Conservation (phyloP, 2,329 filamentous ascomycete genomes). For the Hymenoscyphus albidus region DNA sequence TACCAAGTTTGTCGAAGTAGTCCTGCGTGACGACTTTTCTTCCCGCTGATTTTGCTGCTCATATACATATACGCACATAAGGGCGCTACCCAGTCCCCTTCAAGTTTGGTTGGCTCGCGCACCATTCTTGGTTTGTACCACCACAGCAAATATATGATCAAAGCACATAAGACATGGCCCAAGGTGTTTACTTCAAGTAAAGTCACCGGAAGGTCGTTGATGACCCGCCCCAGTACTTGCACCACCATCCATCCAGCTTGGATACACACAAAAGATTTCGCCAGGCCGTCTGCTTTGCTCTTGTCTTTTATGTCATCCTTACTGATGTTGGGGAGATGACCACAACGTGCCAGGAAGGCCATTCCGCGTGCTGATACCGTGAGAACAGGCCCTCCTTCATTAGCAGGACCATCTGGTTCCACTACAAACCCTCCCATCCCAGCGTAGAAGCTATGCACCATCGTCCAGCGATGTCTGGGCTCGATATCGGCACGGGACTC, state of each 20-base stretch:
- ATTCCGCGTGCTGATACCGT: slow-evolving; percentile 12
- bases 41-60: slow-evolving; percentile 10
- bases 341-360: slow-evolving; percentile 11
- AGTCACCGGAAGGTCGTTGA: slow-evolving; percentile 24
- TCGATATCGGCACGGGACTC: background rate
- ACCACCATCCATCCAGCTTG: slow-evolving; percentile 30
- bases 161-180: slow-evolving; percentile 25
- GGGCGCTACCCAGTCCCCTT: slow-evolving; percentile 12
- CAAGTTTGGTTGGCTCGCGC: slow-evolving; percentile 11
- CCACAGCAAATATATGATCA: slow-evolving; percentile 29
- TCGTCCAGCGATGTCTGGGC: slow-evolving; percentile 17
- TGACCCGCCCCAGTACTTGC: slow-evolving; percentile 26
- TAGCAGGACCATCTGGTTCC: background rate
- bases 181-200: slow-evolving; percentile 32
- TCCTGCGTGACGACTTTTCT: background rate
- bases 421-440: slow-evolving; percentile 21
- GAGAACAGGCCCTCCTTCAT: background rate
- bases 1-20: background rate
- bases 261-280: slow-evolving; percentile 30
- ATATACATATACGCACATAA: slow-evolving; percentile 18
- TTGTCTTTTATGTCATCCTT: slow-evolving; percentile 28
- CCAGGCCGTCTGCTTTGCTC: slow-evolving; percentile 30
- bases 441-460: slow-evolving; percentile 25
- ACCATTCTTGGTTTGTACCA: slow-evolving; percentile 31
- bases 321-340: slow-evolving; percentile 21